These are phyloP conservation scores for Centella asiatica DNA, from an alignment of 129 eudicot species.

Conservation along the genomic window DNA sequence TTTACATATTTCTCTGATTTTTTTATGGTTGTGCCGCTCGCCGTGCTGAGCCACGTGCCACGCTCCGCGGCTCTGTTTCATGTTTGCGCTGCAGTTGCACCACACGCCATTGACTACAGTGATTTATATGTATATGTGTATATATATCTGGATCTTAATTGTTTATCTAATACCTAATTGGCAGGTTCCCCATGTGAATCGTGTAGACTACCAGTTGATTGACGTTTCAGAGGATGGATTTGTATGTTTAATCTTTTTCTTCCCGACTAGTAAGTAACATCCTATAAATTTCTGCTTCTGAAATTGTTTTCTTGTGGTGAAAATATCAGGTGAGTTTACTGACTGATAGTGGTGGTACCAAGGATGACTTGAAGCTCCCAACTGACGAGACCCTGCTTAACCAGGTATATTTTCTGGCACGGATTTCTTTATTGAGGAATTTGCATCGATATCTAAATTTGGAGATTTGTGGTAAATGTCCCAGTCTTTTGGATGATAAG, in stretches of 20 bases:
- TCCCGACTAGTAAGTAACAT: neutral
- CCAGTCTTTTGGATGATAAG: too few species aligned
- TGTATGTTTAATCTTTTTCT: slow-evolving; percentile 15
- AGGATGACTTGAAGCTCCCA: slow-evolving; percentile 45
- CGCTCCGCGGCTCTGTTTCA: too few species aligned
- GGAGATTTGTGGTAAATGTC: too few species aligned
- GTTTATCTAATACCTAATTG: neutral
- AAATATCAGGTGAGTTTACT: slow-evolving; percentile 32
- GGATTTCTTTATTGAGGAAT: neutral
- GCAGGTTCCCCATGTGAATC: slow-evolving; percentile 48
- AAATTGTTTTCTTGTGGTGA: neutral
- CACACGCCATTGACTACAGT: too few species aligned
- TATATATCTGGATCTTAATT: too few species aligned
- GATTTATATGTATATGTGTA: too few species aligned
- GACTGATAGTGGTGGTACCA: slow-evolving; percentile 36
- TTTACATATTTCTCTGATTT: neutral
- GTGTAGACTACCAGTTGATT: slow-evolving; percentile 36
- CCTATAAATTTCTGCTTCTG: neutral
- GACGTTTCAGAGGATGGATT: slow-evolving; percentile 46
- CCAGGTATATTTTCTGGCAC: slow-evolving; percentile 22
- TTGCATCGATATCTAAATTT: neutral
- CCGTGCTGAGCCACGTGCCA: too few species aligned
- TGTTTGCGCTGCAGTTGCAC: too few species aligned
- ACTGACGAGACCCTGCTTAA: slow-evolving; percentile 31
- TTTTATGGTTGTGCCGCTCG: too few species aligned